These are phyloP conservation scores for Neonectria ditissima DNA, from an alignment of 2,329 filamentous ascomycete species.

Conservation along the genomic window DNA sequence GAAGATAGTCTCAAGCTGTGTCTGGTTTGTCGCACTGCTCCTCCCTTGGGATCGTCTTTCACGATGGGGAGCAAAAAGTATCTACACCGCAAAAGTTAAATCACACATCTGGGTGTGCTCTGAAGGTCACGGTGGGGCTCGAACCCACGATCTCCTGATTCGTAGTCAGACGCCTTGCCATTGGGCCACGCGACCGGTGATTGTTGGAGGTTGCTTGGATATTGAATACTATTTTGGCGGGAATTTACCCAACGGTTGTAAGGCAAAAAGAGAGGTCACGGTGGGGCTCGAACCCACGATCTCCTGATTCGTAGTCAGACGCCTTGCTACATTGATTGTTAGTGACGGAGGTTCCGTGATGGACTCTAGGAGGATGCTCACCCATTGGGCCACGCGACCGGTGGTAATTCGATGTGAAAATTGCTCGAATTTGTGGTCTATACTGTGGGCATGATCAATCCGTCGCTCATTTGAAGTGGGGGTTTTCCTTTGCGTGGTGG, in stretches of 20 bases:
- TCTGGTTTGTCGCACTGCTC: background rate
- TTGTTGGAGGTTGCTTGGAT: too few species aligned
- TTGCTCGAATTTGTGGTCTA: background rate
- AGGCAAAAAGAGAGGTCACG: background rate
- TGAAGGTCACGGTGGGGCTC: background rate
- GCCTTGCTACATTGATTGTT: background rate
- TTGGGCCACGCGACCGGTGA: background rate
- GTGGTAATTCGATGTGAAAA: background rate
- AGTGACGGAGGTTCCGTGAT: background rate
- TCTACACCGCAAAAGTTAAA: background rate
- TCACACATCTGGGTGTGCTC: background rate
- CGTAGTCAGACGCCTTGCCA: constrained; percentile 2
- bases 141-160: background rate
- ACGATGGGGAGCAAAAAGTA: background rate
- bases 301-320: background rate
- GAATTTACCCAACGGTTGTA: too few species aligned
- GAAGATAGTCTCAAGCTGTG: background rate
- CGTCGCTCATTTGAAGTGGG: background rate
- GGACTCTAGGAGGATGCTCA: background rate
- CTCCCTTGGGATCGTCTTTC: background rate
- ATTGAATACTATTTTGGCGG: too few species aligned
- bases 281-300: background rate
- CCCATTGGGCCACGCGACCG: background rate
- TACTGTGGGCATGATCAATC: background rate
- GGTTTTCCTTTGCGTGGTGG: background rate